These are phyloP conservation scores for Colletotrichum sp. DNA, from an alignment of 2,329 filamentous ascomycete species.

Conservation along the genomic window DNA sequence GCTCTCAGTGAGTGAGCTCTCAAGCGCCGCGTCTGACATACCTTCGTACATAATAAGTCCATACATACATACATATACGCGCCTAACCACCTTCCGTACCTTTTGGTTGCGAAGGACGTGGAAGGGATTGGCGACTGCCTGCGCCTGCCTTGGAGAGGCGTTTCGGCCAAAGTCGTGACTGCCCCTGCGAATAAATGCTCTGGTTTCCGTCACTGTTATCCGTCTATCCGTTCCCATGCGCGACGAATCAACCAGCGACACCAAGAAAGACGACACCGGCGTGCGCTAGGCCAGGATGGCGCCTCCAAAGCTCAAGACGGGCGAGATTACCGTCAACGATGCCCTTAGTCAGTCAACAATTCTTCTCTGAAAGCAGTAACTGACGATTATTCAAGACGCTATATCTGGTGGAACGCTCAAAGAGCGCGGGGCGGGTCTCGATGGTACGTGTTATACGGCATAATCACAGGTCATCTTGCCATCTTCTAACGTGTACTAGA, in stretches of 20 bases:
- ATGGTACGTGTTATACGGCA: slow-evolving; percentile 35
- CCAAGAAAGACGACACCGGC: neutral
- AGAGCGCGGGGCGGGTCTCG: slow-evolving; percentile 44
- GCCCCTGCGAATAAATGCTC: neutral
- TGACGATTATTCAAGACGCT: slow-evolving; percentile 28
- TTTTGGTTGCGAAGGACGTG: neutral
- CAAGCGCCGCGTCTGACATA: neutral
- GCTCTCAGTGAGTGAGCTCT: neutral
- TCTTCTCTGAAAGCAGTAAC: neutral
- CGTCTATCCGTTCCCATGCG: neutral
- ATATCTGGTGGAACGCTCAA: slow-evolving; percentile 33
- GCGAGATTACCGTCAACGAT: slow-evolving; percentile 15
- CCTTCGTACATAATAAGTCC: neutral
- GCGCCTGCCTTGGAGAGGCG: neutral
- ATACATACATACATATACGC: neutral
- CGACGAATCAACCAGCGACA: neutral
- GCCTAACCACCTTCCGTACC: neutral
- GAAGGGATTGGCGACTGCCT: neutral
- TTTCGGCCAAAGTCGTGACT: neutral
- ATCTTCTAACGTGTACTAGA: slow-evolving; percentile 27
- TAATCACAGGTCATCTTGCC: neutral
- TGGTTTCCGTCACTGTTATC: neutral
- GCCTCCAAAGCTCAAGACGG: slow-evolving; percentile 11
- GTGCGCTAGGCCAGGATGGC: slow-evolving; percentile 1
- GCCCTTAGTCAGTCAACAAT: slow-evolving; percentile 7